These are phyloP conservation scores for Phragmites australis DNA, from an alignment of 176 grass and related monocot genomes.

Conservation along the genomic window DNA sequence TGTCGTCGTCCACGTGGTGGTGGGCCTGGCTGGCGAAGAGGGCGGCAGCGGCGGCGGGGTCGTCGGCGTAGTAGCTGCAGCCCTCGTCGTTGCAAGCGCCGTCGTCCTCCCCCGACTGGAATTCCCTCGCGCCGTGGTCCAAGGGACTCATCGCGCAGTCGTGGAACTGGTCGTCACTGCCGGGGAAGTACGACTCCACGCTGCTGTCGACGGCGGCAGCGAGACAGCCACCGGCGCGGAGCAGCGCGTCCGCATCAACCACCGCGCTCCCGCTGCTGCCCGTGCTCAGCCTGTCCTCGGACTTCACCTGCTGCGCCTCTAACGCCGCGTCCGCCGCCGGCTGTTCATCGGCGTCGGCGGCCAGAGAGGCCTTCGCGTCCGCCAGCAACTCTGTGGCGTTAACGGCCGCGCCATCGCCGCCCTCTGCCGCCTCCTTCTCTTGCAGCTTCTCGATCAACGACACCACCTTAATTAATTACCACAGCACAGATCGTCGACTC, in stretches of 20 bases:
- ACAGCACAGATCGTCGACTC: background rate
- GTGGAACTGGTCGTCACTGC: slow-evolving; percentile 43
- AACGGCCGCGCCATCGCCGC: slow-evolving; percentile 1
- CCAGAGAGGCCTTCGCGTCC: slow-evolving; percentile 28
- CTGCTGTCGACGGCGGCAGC: slow-evolving; percentile 57
- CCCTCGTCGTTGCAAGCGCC: slow-evolving; percentile 82
- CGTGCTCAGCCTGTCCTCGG: slow-evolving; percentile 80
- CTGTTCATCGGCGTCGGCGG: background rate
- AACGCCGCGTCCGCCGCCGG: background rate
- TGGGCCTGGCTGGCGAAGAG: slow-evolving; percentile 43
- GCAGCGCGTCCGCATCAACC: slow-evolving; percentile 54
- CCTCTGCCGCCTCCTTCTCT: slow-evolving; percentile 56
- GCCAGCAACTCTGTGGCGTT: background rate
- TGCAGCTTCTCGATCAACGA: slow-evolving; percentile 82
- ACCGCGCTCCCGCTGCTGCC: slow-evolving; percentile 79
- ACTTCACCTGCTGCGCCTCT: slow-evolving; percentile 56
- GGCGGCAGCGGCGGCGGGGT: slow-evolving; percentile 25
- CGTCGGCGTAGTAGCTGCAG: slow-evolving; percentile 79
- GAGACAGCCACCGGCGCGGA: slow-evolving; percentile 8
- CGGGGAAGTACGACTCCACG: slow-evolving; percentile 77
- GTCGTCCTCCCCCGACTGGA: slow-evolving; percentile 83
- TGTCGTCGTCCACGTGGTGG: slow-evolving; percentile 46
- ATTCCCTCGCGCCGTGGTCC: slow-evolving; percentile 21
- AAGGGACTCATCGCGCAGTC: slow-evolving; percentile 39
- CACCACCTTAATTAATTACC: slow-evolving; percentile 43